Conservation (phyloP, 257 asterid species). For the Salvia splendens region DNA sequence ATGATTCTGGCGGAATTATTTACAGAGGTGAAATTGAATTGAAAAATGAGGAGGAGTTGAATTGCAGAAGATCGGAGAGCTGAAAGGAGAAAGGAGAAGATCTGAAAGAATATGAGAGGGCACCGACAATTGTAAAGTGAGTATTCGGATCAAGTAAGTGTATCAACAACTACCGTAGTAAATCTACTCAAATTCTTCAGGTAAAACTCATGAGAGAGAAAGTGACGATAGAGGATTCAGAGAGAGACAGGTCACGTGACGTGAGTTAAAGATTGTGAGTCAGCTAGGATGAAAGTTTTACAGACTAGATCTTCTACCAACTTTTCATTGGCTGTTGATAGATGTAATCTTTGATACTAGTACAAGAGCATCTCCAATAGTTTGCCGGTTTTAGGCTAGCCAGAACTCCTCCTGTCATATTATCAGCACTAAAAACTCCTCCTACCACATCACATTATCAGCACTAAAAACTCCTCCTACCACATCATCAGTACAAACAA, state of each 20-base stretch:
- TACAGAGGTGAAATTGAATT: slow-evolving; percentile 30
- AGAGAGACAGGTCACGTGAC: slow-evolving; percentile 9
- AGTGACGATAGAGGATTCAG: not conserved
- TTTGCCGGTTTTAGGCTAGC: no score
- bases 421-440: no score
- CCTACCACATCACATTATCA: no score
- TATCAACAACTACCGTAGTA: slow-evolving; percentile 26
- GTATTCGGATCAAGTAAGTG: not conserved
- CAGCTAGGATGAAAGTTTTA: not conserved
- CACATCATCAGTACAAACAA: no score
- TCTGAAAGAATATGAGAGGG: slow-evolving; percentile 18
- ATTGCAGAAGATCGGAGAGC: slow-evolving; percentile 31
- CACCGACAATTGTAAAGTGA: slow-evolving; percentile 36
- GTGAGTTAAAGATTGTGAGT: slow-evolving; percentile 25
- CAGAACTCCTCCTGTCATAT: no score
- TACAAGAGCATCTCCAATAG: no score
- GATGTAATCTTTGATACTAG: no score
- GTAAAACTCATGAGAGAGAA: slow-evolving; percentile 11
- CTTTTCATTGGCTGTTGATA: no score
- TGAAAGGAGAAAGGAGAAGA: slow-evolving; percentile 22
- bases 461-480: no score
- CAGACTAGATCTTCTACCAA: no score
- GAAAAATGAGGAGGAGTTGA: slow-evolving; percentile 24
- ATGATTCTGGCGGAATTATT: slow-evolving; percentile 21
- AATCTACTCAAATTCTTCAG: slow-evolving; percentile 12